Evolutionary conservation across 1,139 yeast species (phyloP).

Genomic region (Geotrichum reessii): DNA sequence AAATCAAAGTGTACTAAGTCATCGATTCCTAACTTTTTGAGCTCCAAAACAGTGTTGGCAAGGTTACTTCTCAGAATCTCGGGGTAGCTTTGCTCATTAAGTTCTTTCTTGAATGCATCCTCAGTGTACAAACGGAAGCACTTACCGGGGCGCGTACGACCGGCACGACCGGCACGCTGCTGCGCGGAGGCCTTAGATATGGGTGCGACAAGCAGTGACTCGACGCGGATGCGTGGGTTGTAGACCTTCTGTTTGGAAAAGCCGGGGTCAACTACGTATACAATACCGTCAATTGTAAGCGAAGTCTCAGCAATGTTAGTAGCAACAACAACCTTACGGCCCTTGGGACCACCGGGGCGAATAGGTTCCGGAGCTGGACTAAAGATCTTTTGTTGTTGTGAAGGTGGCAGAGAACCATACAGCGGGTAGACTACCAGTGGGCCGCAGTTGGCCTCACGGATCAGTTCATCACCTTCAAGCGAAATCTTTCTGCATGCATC

Average conservation of each 20-base stretch:
- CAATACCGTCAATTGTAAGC: constrained; percentile 94
- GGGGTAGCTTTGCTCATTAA: constrained; percentile 92
- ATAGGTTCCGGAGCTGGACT: constrained; percentile 74
- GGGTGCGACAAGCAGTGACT: constrained; percentile 88
- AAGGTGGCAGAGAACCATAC: constrained; percentile 93
- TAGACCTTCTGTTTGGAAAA: constrained; percentile 94
- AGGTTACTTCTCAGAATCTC: constrained; percentile 88
- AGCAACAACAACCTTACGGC: constrained; percentile 88
- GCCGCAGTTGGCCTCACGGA: constrained; percentile 85
- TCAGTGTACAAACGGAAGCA: constrained; percentile 95
- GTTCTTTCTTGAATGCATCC: constrained; percentile 90
- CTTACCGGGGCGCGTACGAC: constrained; percentile 98
- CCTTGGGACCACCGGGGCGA: constrained; percentile 71
- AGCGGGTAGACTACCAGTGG: constrained; percentile 86
- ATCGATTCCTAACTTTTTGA: constrained; percentile 89
- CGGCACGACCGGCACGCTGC: constrained; percentile 99
- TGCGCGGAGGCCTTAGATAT: constrained; percentile 96
- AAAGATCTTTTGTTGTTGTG: constrained; percentile 88
- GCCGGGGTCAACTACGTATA: constrained; percentile 96
- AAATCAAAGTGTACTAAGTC: constrained; percentile 96
- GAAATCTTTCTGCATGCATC: constrained; percentile 89
- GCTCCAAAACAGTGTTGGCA: constrained; percentile 84
- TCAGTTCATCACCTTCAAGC: constrained; percentile 80
- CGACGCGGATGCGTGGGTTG: constrained; percentile 94
- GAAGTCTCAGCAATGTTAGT: constrained; percentile 98